Base-by-base conservation (phyloP, 2,329 filamentous ascomycete genomes). In the Periconia sp. region DNA sequence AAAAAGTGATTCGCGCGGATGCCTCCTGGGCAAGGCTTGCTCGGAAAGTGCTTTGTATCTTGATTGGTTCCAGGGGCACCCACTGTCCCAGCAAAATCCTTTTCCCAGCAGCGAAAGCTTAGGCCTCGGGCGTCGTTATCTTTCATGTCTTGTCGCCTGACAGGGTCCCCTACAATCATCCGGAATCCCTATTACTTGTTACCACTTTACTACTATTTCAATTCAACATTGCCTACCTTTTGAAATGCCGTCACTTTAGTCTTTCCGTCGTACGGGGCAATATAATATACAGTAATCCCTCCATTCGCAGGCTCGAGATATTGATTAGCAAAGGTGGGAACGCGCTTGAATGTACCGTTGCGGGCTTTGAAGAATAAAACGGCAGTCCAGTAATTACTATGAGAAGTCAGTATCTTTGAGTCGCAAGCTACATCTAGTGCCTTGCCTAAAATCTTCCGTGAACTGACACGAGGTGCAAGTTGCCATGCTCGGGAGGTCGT, bases 211-310 rank as follows among this genome's bases (percentile, higher is more conserved):
- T n/a, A n/a, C n/a, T n/a, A n/a, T n/a, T n/a, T n/a, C n/a, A n/a
- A n/a, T n/a, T n/a, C n/a, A 4, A 28, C 15, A 5, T 11, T 13
- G 4, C 38, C 13, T 44, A 52, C 48, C 21, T 46, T 46, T 12
- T 87, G 87, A 74, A 89, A 90, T 10, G 87, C 75, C n/a, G 83
- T 75, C 56, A 56, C 44, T 12, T 34, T 50, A 15, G 34, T 28
- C 23, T 44, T 22, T 2, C 40, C 42, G 24, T 48, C 32, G 16
- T 40, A 21, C 21, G 35, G 29, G 12, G 53, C 32, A 28, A 56
- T 57, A 33, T 57, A 57, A 24, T 57, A 57, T 10, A 57, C 48
- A 12, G 54, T 57, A 16, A 57, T 54, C 11, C 54, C 54, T 13
- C 45, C 54, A 21, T 38, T 48, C 4, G 41, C 40, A 10, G 40